Conservation (phyloP, 2,329 filamentous ascomycete genomes). For the Penicillium palitans region DNA sequence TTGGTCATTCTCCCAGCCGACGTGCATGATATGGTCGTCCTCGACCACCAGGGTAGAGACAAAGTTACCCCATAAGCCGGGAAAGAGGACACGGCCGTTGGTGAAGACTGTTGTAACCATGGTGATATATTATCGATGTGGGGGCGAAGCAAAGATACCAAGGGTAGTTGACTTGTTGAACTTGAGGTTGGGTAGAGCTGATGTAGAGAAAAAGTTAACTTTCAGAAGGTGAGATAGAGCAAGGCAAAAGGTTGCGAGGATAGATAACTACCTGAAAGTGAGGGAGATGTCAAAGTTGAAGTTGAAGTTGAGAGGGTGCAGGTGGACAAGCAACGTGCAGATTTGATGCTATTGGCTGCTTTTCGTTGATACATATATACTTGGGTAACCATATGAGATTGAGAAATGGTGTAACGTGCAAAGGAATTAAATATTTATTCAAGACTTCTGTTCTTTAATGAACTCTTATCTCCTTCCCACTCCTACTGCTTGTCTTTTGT, state of each 20-base stretch:
- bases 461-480: neutral
- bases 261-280: neutral
- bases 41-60: slow-evolving; percentile 39
- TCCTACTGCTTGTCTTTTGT: neutral
- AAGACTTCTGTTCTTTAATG: neutral
- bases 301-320: neutral
- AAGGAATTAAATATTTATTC: neutral
- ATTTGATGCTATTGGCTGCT: neutral
- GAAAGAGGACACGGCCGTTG: slow-evolving; percentile 30
- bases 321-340: neutral
- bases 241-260: neutral
- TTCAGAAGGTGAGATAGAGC: no score
- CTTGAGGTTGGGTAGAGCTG: no score
- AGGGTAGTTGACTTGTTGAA: neutral
- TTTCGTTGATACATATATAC: neutral
- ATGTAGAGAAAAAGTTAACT: no score
- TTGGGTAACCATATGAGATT: neutral
- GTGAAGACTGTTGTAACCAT: slow-evolving; percentile 22
- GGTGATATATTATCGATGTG: neutral
- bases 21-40: slow-evolving; percentile 42
- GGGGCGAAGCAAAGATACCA: neutral
- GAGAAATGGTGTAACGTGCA: neutral
- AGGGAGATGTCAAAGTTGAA: neutral
- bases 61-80: slow-evolving; percentile 9
- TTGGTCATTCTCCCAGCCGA: slow-evolving; percentile 37